A percentile compares a stretch with the other conserved stretches of the same genome.
These are phyloP conservation scores for Vigna angularis DNA, from an alignment of 306 rosid species.

Conservation along the genomic window DNA sequence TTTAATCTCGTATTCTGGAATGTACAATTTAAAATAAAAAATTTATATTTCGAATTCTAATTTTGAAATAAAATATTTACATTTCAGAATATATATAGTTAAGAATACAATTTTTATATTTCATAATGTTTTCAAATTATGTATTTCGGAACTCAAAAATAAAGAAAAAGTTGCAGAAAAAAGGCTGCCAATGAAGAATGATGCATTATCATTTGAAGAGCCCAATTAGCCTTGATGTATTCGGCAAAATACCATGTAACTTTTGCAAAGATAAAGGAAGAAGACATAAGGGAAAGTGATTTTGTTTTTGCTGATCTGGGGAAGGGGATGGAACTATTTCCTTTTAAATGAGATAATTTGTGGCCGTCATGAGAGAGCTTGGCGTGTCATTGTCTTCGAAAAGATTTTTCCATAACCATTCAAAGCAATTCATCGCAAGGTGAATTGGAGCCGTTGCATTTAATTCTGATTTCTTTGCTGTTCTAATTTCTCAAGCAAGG, in stretches of 20 bases:
- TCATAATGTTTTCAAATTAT: no score
- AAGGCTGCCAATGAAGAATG: neutral
- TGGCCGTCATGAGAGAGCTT: neutral
- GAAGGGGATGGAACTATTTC: neutral
- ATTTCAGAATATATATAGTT: no score
- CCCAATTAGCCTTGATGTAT: neutral
- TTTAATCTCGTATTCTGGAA: no score
- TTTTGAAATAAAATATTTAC: no score
- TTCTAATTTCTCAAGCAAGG: constrained; percentile 73
- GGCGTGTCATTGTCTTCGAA: neutral
- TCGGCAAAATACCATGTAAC: neutral
- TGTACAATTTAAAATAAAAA: no score
- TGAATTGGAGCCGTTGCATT: constrained; percentile 12
- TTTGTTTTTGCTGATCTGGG: neutral
- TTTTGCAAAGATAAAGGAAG: neutral
- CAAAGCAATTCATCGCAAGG: constrained; percentile 2
- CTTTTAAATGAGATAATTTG: neutral
- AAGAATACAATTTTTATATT: no score
- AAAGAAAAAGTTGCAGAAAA: no score
- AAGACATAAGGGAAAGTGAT: neutral
- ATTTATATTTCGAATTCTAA: no score
- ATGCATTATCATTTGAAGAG: neutral
- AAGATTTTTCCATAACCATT: neutral
- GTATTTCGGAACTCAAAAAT: no score
- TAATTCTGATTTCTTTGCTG: constrained; percentile 50